Conservation (phyloP, 208 protist genomes). For the Leishmania aethiopica region DNA sequence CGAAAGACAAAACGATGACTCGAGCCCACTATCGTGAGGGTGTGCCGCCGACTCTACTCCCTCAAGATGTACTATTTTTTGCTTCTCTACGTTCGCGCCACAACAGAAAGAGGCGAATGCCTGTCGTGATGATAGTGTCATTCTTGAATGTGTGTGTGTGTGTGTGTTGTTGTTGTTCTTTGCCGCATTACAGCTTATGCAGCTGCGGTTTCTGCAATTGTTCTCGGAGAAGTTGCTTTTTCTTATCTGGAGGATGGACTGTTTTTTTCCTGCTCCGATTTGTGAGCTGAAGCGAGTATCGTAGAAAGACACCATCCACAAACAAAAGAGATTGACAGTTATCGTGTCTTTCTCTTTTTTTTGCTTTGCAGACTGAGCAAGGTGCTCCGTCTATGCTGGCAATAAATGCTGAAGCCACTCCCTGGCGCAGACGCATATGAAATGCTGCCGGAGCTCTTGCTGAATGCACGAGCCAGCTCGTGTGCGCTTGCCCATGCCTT, state of each 20-base stretch:
- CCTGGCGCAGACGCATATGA: background rate
- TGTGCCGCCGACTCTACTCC: background rate
- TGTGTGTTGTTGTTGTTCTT: background rate
- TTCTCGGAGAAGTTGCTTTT: no score
- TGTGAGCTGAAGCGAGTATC: background rate
- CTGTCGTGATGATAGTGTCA: background rate
- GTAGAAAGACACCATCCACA: background rate
- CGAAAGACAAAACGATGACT: no score
- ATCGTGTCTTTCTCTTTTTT: background rate
- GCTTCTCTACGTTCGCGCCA: background rate
- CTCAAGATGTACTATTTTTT: background rate
- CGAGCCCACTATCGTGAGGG: no score
- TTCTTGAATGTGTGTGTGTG: background rate
- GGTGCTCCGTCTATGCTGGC: background rate
- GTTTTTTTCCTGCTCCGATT: slow-evolving; percentile 8
- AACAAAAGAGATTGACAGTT: background rate
- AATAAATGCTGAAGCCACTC: background rate
- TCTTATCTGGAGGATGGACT: background rate
- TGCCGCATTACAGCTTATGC: background rate
- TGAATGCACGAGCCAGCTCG: background rate
- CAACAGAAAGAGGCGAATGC: background rate
- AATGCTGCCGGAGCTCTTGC: background rate
- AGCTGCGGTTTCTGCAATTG: background rate
- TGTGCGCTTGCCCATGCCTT: background rate
- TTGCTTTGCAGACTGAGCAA: background rate